Conservation (phyloP, 257 asterid genomes). For the Verbascum thapsus region DNA sequence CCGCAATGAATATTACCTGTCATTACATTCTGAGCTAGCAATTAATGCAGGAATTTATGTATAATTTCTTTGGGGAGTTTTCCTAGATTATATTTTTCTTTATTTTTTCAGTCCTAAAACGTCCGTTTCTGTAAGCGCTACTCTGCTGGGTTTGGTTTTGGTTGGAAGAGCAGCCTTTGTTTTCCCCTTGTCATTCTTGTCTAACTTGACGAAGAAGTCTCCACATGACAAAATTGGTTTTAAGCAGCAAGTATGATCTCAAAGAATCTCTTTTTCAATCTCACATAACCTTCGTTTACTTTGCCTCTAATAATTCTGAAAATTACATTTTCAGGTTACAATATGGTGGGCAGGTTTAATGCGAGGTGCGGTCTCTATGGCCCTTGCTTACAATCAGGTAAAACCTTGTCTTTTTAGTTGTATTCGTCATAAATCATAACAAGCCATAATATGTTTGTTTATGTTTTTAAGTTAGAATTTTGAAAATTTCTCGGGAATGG, state of each 20-base stretch:
- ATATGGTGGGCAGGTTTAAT: conserved; percentile 99
- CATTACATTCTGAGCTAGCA: conserved; percentile 14
- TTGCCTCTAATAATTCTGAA: conserved; percentile 12
- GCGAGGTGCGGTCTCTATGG: conserved; percentile 99
- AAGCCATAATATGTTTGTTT: too few relatives aligned
- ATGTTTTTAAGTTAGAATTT: too few relatives aligned
- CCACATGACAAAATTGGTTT: conserved; percentile 61
- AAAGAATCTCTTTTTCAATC: conserved; percentile 13
- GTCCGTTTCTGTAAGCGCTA: conserved; percentile 70
- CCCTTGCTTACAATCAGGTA: conserved; percentile 99
- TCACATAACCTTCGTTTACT: conserved; percentile 18
- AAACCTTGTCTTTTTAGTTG: conserved; percentile 12
- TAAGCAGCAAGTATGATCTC: conserved; percentile 71
- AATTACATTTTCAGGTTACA: conserved; percentile 52
- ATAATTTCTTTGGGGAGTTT: not conserved
- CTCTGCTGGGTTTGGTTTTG: conserved; percentile 81
- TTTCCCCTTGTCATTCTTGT: conserved; percentile 82
- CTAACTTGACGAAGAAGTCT: conserved; percentile 82
- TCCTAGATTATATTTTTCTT: conserved; percentile 6
- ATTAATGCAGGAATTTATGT: not conserved
- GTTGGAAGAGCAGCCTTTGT: conserved; percentile 96
- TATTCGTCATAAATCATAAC: not conserved
- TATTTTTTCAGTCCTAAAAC: conserved; percentile 62
- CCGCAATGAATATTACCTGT: not conserved
- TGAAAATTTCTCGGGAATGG: too few relatives aligned